Base-by-base conservation (phyloP, 495 filamentous ascomycete genomes). In the Daldinia bambusicola region DNA sequence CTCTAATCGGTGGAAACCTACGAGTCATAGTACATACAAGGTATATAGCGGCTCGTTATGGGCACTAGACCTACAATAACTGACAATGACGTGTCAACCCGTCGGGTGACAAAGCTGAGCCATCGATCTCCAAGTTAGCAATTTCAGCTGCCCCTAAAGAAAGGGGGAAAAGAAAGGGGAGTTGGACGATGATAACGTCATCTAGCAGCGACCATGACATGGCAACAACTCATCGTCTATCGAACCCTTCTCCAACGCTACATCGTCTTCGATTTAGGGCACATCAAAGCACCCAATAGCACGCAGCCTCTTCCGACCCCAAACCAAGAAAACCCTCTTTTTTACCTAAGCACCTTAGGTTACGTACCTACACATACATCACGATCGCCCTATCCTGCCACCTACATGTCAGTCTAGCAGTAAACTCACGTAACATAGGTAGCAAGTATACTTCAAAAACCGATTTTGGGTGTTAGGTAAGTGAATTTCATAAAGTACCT, bases 401-500 rank as follows among this genome's bases (percentile, higher is more conserved):
- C 26, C 26, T 26, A 26, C 26, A 53, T 53, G 30, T 53, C 14
- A 53, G 50, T 20, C 13, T 53, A 16, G 50, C 10, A 30, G 22
- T 16, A 53, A 53, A 53, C 50, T 53, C 22, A 32, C 50, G 10
- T 26, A 3, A 26, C 1, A 3, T 12, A 43, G 4, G 12, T 53
- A 53, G 50, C 5, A 31, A 31, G 30, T 53, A 32, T 53, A 53
- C 30, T 53, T 20, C 34, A 6, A 36, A 37, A 40, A 52, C 60
- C 31, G 43, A 61, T 36, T 6, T 7, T 43, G 58, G 43, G 12
- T 22, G 58, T 26, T 36, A 10, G 6, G 34, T 38, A 20, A 36
- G 45, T 63, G 51, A 18, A 32, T 63, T 53, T 26, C 48, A 40
- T 63, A 59, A 43, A 16, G 55, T 48, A 48, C 43, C 43, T 48